A percentile compares a stretch with the other conserved stretches of the same genome.
Conservation (phyloP, 768 basidiomycete genomes). For the Rhizopogon vesiculosus region DNA sequence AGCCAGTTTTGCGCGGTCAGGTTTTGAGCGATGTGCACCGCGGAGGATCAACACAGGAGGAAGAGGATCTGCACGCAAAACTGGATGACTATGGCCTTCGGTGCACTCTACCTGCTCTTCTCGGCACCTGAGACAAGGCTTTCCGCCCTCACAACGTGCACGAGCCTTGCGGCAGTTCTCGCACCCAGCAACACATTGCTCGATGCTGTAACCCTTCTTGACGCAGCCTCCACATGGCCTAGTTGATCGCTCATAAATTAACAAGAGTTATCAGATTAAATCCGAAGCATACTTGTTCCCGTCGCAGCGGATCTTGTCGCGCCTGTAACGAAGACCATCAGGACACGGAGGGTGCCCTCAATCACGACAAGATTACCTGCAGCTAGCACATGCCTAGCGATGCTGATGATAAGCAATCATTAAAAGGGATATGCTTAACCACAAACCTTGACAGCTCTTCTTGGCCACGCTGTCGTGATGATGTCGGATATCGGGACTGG, state of each 20-base stretch:
- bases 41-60: constrained; percentile 20
- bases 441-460: constrained; percentile 48
- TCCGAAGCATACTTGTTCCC: constrained; percentile 36
- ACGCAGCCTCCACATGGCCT: constrained; percentile 58
- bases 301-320: constrained; percentile 61
- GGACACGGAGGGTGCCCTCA: neutral
- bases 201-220: constrained; percentile 47
- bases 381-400: constrained; percentile 52
- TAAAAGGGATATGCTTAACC: constrained; percentile 7
- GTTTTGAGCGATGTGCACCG: constrained; percentile 22
- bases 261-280: neutral
- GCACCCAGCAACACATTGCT: constrained; percentile 60
- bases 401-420: constrained; percentile 9
- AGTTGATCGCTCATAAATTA: constrained; percentile 1
- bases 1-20: constrained; percentile 54
- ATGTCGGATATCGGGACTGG: constrained; percentile 37
- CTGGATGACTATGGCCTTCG: constrained; percentile 32
- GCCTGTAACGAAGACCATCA: constrained; percentile 28
- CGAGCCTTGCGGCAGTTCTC: constrained; percentile 52
- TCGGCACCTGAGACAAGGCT: constrained; percentile 31
- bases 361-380: constrained; percentile 34
- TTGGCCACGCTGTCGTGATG: constrained; percentile 42
- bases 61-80: constrained; percentile 18
- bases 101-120: constrained; percentile 38
- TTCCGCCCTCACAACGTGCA: constrained; percentile 36